Evolutionary conservation across 345 rosid genomes (phyloP), one percentile per base, ranked within the genome.

Genomic region (Trapa bicornis): DNA sequence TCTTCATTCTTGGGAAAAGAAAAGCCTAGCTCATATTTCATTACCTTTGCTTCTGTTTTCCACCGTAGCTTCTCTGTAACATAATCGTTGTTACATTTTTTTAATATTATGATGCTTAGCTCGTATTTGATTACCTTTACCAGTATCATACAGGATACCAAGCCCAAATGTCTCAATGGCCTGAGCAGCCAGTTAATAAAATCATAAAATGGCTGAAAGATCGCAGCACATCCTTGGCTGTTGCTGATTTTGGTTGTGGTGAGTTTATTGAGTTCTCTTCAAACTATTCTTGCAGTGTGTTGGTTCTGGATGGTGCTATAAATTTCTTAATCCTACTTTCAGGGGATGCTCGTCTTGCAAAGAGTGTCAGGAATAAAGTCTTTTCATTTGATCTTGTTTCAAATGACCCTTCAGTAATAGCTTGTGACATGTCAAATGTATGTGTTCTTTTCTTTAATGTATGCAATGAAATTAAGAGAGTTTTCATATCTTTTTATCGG

Each of bases 241-340:
- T 94, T n/a, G 95, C 99, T 68, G 99, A 94, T 86, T 94, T 94
- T 75, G 99, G 99, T 38, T 94, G 99, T 68, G 97, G 97, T 94
- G 73, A 39, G 64, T 77, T 66, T 70, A 11, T 70, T 65, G 10
- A 63, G 60, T 5, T 17, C 64, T 48, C 2, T 64, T 45, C 32
- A 33, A 36, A 10, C 39, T 33, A 45, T 39, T 50, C 33, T 1
- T 47, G 32, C 62, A 58, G 32, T n/a, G 63, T 33, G 15, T 10
- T 12, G 63, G 63, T 58, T 33, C 37, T 58, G 32, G 63, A 32
- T 12, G 10, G 14, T 5, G 0, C 38, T 58, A 35, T 58, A 32
- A 58, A 2, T 11, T 32, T 58, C 33, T 54, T 54, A 3, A n/a
- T 75, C 36, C 65, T 47, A 68, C 29, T 47, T 36, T 64, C 77